phyloP scores from a whole-genome alignment of 2,329 filamentous ascomycete species.

The Botrytis elliptica region DNA sequence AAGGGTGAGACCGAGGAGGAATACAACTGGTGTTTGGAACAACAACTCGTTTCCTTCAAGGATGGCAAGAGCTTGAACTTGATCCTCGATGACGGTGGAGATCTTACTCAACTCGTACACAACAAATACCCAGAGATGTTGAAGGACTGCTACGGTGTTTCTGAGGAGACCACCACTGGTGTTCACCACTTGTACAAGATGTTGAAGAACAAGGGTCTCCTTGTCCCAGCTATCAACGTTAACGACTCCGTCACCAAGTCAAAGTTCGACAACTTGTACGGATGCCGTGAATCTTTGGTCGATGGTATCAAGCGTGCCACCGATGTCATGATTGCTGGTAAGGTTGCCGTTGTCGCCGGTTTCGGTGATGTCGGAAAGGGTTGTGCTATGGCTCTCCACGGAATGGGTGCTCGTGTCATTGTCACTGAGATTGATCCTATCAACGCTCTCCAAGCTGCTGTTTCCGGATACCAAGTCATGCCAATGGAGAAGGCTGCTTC shows the following conservation, averaged over 20 bases:
- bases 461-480: constrained; percentile 93
- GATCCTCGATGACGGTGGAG: constrained; percentile 98
- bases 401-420: constrained; percentile 95
- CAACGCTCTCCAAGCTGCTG: constrained; percentile 98
- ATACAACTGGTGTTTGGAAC: constrained; percentile 99
- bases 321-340: constrained; percentile 99
- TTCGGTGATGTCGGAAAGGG: constrained; percentile 99
- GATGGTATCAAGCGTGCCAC: constrained; percentile 99
- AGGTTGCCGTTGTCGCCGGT: constrained; percentile 95
- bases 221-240: constrained; percentile 97
- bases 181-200: constrained; percentile 99
- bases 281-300: constrained; percentile 96
- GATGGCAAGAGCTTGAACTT: constrained; percentile 95
- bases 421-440: constrained; percentile 98
- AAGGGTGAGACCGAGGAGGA: constrained; percentile 95
- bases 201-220: constrained; percentile 86
- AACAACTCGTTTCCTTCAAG: constrained; percentile 96
- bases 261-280: constrained; percentile 99
- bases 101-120: constrained; percentile 94
- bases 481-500: constrained; percentile 96
- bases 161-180: constrained; percentile 99
- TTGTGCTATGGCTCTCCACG: constrained; percentile 90
- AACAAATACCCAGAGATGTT: constrained; percentile 98
- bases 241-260: constrained; percentile 99
- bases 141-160: constrained; percentile 96